Evolutionary conservation across 1,139 yeast genomes (phyloP), one percentile per base, ranked within the genome.

Genomic region (Protomyces inundatus): DNA sequence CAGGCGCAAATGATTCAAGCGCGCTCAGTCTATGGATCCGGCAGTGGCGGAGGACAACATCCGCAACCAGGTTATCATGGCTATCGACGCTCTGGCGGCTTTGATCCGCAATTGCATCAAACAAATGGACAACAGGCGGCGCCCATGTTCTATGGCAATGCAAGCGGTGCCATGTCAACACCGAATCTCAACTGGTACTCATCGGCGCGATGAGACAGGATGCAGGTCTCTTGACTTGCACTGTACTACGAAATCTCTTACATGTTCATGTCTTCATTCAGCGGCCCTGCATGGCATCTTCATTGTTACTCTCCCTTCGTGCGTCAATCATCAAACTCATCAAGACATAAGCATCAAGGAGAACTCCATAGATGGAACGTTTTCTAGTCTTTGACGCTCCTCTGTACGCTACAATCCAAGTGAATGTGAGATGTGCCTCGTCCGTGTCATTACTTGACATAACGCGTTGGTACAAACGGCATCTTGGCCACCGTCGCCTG

Each of bases 391-490:
- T 23, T 23, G 2, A 23, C 23, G 23, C 23, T 23, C 23, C 23
- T 23, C 23, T 23, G 23, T 23, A 23, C 23, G 23, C 23, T 23
- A 23, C 23, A 23, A 23, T 23, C 23, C 23, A 23, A 23, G 23
- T 23, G 23, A 23, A 23, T 23, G 2, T 23, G 23, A 23, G 23
- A 34, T 12, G 6, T 14, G 16, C 34, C 16, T 37, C n/a, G 42
- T n/a, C 2, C 42, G 42, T 5, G 16, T 48, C 16, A 12, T 52
- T 66, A 73, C 73, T 83, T 84, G 77, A 84, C 87, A 73, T 89
- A 90, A 58, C 85, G 82, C 64, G 89, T 82, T 63, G 84, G 81
- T 9, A 89, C 87, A 72, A 93, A 88, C 16, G 98, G 98, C 82
- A 91, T 81, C 76, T 88, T 89, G 48, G 85, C 79, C 37, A 91